Evolutionary conservation across 208 protist genomes (phyloP).

Genomic region (Trypanosoma platydactyli): DNA sequence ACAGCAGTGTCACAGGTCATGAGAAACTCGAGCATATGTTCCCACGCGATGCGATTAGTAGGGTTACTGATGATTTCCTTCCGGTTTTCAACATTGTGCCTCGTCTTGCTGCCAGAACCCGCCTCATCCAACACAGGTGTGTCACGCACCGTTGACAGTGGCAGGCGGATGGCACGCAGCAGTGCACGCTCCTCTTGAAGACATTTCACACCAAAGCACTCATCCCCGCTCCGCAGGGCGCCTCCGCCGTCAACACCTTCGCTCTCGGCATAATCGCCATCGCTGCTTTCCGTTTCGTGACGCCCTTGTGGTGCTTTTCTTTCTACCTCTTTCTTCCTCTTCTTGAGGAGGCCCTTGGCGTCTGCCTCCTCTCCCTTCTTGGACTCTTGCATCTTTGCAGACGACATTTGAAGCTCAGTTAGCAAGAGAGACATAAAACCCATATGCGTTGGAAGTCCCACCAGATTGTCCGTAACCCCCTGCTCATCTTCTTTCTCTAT

Average conservation of each 20-base stretch:
- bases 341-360: constrained; percentile 7
- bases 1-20: constrained; percentile 13
- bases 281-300: neutral
- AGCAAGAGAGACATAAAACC: constrained; percentile 9
- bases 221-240: neutral
- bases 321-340: neutral
- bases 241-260: neutral
- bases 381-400: neutral
- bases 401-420: constrained; percentile 7
- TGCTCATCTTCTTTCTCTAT: neutral
- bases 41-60: constrained; percentile 13
- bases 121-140: neutral
- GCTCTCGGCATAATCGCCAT: neutral
- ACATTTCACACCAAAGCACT: neutral
- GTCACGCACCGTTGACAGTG: neutral
- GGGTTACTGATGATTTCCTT: constrained; percentile 1
- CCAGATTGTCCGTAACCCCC: neutral
- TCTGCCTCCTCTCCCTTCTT: neutral
- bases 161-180: constrained; percentile 22
- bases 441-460: constrained; percentile 20
- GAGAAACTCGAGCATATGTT: constrained; percentile 27
- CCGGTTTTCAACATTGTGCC: too few species aligned
- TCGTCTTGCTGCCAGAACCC: neutral
- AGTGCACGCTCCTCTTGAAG: constrained; percentile 17
- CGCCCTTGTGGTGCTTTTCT: neutral